Evolutionary conservation across 1,284 basidiomycete species (phyloP).

Genomic region (Coniferiporia weirii): DNA sequence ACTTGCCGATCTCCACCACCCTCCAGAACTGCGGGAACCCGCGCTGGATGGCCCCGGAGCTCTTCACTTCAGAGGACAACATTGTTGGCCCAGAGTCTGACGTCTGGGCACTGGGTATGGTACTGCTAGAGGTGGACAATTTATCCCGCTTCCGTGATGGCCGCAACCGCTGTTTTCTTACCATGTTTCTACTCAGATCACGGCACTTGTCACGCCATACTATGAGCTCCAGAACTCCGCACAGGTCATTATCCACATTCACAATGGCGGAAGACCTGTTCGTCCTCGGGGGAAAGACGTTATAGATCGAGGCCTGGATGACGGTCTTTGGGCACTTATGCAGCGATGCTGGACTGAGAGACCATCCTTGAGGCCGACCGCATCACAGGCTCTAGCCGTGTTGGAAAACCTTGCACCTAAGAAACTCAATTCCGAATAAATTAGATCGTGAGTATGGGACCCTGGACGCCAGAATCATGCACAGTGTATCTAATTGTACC

Average conservation of each 20-base stretch:
- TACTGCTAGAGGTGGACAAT: slow-evolving; percentile 17
- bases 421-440: too few relatives aligned
- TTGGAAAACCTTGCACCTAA: too few relatives aligned
- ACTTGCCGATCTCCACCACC: slow-evolving; percentile 14
- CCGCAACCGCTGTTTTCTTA: not conserved
- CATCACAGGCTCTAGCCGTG: slow-evolving; percentile 1
- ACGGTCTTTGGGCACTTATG: slow-evolving; percentile 18
- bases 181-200: slow-evolving; percentile 10
- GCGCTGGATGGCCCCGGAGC: slow-evolving; percentile 21
- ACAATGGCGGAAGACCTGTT: slow-evolving; percentile 2
- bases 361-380: slow-evolving; percentile 8
- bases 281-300: slow-evolving; percentile 11
- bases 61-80: slow-evolving; percentile 13
- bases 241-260: slow-evolving; percentile 17
- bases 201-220: slow-evolving; percentile 16
- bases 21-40: slow-evolving; percentile 16
- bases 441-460: too few relatives aligned
- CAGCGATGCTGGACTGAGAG: slow-evolving; percentile 14
- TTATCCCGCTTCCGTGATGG: not conserved
- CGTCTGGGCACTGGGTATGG: slow-evolving; percentile 18
- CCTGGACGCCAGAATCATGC: too few relatives aligned
- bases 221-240: slow-evolving; percentile 14
- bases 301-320: slow-evolving; percentile 10
- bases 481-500: too few relatives aligned
- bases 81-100: slow-evolving; percentile 10